Evolutionary conservation across 331 rosid genomes (phyloP).

Genomic region (Acacia pycnantha): DNA sequence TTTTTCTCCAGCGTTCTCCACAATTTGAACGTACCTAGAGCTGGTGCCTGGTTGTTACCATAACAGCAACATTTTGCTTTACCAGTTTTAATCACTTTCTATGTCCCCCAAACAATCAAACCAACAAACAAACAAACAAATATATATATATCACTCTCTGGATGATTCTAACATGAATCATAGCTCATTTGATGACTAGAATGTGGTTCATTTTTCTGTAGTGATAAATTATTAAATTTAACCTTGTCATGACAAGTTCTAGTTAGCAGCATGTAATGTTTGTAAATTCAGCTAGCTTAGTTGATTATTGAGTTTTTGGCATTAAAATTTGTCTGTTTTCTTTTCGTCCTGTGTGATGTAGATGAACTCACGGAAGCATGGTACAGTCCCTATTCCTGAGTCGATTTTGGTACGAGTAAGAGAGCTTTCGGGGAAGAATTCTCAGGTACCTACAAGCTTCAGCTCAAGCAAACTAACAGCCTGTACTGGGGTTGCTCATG

Average conservation of each 20-base stretch:
- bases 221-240: neutral
- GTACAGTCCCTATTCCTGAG: conserved; percentile 75
- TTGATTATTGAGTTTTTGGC: neutral
- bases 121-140: no score
- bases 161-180: neutral
- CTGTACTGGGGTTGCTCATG: conserved; percentile 42
- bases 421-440: conserved; percentile 86
- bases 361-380: conserved; percentile 81
- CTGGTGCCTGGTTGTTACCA: neutral
- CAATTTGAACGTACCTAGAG: neutral
- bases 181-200: neutral
- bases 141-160: neutral
- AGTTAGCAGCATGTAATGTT: neutral
- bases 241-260: neutral
- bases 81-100: neutral
- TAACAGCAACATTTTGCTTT: neutral
- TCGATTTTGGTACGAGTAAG: conserved; percentile 68
- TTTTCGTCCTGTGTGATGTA: conserved; percentile 17
- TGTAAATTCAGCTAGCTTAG: neutral
- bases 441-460: conserved; percentile 63
- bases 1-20: neutral
- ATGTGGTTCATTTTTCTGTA: neutral
- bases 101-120: neutral
- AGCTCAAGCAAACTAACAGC: conserved; percentile 52
- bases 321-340: neutral